These are phyloP conservation scores for Miscanthus lutarioriparius DNA, from an alignment of 176 grass and related monocot genomes.

Conservation along the genomic window DNA sequence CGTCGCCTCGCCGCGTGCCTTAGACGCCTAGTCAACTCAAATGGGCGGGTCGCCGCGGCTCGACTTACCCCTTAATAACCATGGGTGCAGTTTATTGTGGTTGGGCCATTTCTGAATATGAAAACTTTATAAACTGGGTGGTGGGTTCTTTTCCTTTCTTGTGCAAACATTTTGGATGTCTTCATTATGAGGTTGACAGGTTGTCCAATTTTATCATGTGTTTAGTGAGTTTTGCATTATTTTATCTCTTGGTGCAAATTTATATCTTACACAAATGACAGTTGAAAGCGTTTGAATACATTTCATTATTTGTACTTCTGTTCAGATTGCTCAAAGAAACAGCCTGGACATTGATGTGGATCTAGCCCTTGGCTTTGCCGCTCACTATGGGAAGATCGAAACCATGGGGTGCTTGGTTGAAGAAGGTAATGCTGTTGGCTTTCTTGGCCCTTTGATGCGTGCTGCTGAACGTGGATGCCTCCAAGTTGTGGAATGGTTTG, in stretches of 20 bases:
- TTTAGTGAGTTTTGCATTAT: constrained; percentile 9
- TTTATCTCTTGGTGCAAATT: constrained; percentile 11
- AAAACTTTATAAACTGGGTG: constrained; percentile 2
- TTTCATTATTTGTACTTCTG: constrained; percentile 36
- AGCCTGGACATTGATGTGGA: constrained; percentile 97
- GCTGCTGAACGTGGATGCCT: constrained; percentile 83
- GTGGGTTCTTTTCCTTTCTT: constrained; percentile 14
- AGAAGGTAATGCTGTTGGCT: constrained; percentile 68
- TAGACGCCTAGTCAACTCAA: too few relatives aligned
- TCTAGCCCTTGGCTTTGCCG: constrained; percentile 89
- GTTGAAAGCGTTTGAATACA: constrained; percentile 26
- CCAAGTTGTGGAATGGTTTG: constrained; percentile 88
- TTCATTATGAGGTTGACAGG: not conserved
- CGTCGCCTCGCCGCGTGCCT: too few relatives aligned
- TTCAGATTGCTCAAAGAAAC: constrained; percentile 91
- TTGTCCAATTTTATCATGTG: not conserved
- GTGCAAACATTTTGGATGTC: not conserved
- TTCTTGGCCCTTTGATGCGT: constrained; percentile 88
- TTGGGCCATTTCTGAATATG: constrained; percentile 24
- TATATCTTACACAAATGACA: not conserved
- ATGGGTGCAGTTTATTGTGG: not conserved
- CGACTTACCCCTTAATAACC: too few relatives aligned
- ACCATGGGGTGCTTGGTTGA: constrained; percentile 96
- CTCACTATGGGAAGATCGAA: constrained; percentile 78
- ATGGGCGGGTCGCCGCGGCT: too few relatives aligned